These are phyloP conservation scores for Fusarium heterosporum DNA, from an alignment of 2,329 filamentous ascomycete genomes.

Conservation along the genomic window DNA sequence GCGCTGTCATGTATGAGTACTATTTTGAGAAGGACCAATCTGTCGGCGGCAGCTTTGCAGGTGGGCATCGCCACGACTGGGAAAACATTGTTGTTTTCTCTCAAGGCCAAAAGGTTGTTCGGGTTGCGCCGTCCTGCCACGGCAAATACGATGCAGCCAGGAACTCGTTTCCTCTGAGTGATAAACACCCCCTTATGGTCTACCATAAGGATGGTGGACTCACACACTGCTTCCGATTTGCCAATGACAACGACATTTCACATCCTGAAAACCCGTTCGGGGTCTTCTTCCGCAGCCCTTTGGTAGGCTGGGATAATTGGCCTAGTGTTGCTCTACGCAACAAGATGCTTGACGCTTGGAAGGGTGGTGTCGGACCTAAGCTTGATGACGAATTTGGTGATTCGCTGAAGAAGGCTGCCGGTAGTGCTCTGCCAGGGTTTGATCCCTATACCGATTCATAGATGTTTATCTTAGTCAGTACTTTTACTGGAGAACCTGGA, in stretches of 20 bases:
- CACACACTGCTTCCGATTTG: slow-evolving; percentile 50
- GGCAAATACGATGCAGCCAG: slow-evolving; percentile 41
- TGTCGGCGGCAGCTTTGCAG: slow-evolving; percentile 45
- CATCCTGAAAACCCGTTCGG: slow-evolving; percentile 46
- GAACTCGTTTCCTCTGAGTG: slow-evolving; percentile 40
- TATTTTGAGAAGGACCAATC: slow-evolving; percentile 61
- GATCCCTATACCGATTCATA: slow-evolving; percentile 39
- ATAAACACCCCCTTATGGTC: slow-evolving; percentile 40
- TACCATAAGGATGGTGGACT: slow-evolving; percentile 49
- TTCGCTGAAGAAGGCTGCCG: slow-evolving; percentile 42
- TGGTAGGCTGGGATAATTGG: slow-evolving; percentile 50
- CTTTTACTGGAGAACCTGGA: no score
- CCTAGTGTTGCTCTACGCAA: slow-evolving; percentile 41
- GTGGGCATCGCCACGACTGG: slow-evolving; percentile 58
- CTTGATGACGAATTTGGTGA: slow-evolving; percentile 47
- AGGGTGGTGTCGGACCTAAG: slow-evolving; percentile 48
- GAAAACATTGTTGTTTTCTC: slow-evolving; percentile 55
- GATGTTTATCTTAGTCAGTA: no score
- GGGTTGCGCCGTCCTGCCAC: slow-evolving; percentile 49
- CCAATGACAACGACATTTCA: slow-evolving; percentile 44
- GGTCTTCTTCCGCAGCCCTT: slow-evolving; percentile 41
- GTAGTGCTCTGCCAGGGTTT: slow-evolving; percentile 45
- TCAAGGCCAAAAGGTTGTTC: slow-evolving; percentile 40
- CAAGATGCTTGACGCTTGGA: slow-evolving; percentile 45
- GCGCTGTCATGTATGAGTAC: slow-evolving; percentile 52